These are phyloP conservation scores for Isabelozyma heimii DNA, from an alignment of 805 yeast species.

Conservation along the genomic window DNA sequence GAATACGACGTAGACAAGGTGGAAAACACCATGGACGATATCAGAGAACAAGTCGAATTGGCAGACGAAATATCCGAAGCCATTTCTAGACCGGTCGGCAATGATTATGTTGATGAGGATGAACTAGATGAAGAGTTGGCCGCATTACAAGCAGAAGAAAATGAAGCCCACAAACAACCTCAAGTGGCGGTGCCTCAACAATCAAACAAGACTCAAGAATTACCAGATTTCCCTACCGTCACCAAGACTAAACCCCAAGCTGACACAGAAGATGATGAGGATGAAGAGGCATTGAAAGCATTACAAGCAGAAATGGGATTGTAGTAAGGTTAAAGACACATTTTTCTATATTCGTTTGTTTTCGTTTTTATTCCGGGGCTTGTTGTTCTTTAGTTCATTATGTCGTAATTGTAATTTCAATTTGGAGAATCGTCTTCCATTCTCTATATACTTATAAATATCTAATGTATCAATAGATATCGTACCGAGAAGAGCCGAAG, in stretches of 20 bases:
- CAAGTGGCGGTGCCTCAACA: conserved; percentile 9
- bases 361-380: neutral
- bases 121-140: conserved; percentile 95
- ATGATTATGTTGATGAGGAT: conserved; percentile 80
- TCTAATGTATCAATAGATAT: neutral
- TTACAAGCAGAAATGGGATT: conserved; percentile 86
- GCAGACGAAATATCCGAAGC: conserved; percentile 97
- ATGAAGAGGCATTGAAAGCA: conserved; percentile 76
- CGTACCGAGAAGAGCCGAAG: neutral
- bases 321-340: conserved; percentile 20
- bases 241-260: conserved; percentile 39
- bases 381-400: neutral
- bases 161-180: conserved; percentile 35
- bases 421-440: neutral
- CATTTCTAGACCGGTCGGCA: conserved; percentile 87
- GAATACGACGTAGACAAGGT: conserved; percentile 95
- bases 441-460: neutral
- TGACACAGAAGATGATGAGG: conserved; percentile 61
- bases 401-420: neutral
- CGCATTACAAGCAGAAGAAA: conserved; percentile 78
- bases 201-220: conserved; percentile 24
- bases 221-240: conserved; percentile 47
- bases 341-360: too few species aligned
- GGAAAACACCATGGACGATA: conserved; percentile 96
- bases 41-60: conserved; percentile 92